Conservation (phyloP, 1,139 yeast genomes). For the Martiniozyma asiatica region DNA sequence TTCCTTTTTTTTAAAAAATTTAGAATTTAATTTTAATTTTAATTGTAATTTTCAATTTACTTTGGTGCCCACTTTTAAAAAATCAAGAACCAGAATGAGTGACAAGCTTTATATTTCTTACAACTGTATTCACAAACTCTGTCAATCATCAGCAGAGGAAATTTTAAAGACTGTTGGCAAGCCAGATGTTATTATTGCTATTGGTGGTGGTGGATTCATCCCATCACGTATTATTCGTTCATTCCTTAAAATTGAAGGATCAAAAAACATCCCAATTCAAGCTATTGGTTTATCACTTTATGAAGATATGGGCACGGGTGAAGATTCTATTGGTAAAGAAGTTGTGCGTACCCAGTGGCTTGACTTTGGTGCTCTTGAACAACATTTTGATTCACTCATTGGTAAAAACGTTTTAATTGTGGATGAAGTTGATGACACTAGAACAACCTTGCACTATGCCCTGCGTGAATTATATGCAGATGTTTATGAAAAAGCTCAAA, state of each 20-base stretch:
- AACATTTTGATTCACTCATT: constrained; percentile 41
- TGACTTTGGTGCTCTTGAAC: constrained; percentile 44
- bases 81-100: too few species aligned
- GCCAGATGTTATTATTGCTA: constrained; percentile 69
- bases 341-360: constrained; percentile 59
- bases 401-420: constrained; percentile 52
- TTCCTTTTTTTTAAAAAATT: too few species aligned
- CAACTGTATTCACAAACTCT: constrained; percentile 86
- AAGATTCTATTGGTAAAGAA: constrained; percentile 41
- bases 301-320: constrained; percentile 39
- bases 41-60: too few species aligned
- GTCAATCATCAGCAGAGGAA: constrained; percentile 70
- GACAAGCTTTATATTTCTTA: constrained; percentile 74
- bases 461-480: constrained; percentile 46
- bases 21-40: too few species aligned
- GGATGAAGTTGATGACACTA: constrained; percentile 61
- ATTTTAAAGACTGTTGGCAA: constrained; percentile 49
- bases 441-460: constrained; percentile 56
- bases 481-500: constrained; percentile 34
- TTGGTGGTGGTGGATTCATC: constrained; percentile 58
- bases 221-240: constrained; percentile 57
- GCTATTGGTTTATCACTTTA: constrained; percentile 54
- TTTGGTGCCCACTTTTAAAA: too few species aligned
- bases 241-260: constrained; percentile 41
- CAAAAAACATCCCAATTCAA: constrained; percentile 50